Evolutionary conservation across 1,139 yeast species (phyloP).

Genomic region (Debaryomyces fabryi): DNA sequence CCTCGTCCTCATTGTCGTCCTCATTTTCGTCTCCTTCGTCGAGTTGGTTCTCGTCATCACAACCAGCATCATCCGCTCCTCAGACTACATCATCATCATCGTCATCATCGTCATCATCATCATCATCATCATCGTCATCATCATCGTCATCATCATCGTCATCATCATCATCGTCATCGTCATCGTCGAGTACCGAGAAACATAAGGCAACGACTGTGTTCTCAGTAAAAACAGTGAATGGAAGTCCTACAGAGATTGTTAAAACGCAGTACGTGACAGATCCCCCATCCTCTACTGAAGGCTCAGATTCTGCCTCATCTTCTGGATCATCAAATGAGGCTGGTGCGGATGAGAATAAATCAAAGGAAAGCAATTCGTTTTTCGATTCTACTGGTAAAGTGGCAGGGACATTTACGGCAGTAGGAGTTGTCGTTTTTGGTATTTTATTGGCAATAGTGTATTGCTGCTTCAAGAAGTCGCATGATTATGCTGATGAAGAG

Average conservation of each 20-base stretch:
- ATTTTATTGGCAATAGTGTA: slow-evolving; percentile 36
- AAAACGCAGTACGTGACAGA: slow-evolving; percentile 26
- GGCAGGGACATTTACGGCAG: slow-evolving; percentile 74
- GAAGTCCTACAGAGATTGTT: slow-evolving; percentile 21
- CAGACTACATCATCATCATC: slow-evolving; percentile 13
- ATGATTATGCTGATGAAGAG: slow-evolving; percentile 43
- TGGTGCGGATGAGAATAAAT: slow-evolving; percentile 12
- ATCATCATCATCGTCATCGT: slow-evolving; percentile 8
- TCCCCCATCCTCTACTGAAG: slow-evolving; percentile 10
- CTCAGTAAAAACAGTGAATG: slow-evolving; percentile 31
- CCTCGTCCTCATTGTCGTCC: slow-evolving; percentile 13
- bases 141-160: slow-evolving; percentile 6
- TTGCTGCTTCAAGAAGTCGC: slow-evolving; percentile 34
- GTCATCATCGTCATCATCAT: neutral
- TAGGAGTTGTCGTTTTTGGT: slow-evolving; percentile 56
- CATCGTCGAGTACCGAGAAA: slow-evolving; percentile 8
- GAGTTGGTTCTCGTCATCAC: slow-evolving; percentile 16
- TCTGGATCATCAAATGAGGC: slow-evolving; percentile 8
- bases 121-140: slow-evolving; percentile 6
- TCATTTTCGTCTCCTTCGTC: slow-evolving; percentile 12
- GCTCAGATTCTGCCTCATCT: slow-evolving; percentile 13
- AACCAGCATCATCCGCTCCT: slow-evolving; percentile 6
- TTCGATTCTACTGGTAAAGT: slow-evolving; percentile 65
- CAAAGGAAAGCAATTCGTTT: slow-evolving; percentile 32
- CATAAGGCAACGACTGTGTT: slow-evolving; percentile 11